Conservation (phyloP, 345 rosid genomes). For the Melaleuca quinquenervia region DNA sequence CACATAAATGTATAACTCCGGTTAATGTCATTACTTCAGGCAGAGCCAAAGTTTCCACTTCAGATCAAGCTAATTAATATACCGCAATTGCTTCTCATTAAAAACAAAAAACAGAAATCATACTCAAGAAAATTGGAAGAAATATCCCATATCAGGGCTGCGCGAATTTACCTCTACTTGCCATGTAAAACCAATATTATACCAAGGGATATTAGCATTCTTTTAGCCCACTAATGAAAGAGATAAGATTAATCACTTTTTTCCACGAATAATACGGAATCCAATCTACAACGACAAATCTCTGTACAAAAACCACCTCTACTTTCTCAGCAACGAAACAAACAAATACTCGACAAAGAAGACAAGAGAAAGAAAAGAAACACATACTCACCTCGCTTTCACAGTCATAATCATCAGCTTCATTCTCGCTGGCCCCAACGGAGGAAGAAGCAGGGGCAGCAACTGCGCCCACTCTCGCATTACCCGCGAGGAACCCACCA, state of each 20-base stretch:
- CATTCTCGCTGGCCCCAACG: conserved; percentile 28
- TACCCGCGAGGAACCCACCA: not conserved
- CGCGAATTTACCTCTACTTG: not conserved
- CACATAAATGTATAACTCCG: not conserved
- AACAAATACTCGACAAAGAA: not conserved
- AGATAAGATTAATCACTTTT: not conserved
- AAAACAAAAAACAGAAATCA: not conserved
- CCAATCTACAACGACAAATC: not conserved
- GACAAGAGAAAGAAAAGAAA: not conserved
- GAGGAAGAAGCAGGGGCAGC: conserved; percentile 13
- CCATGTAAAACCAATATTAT: not conserved
- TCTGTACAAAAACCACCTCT: not conserved
- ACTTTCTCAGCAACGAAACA: not conserved
- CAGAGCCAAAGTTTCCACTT: not conserved
- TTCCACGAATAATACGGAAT: not conserved
- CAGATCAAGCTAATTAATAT: not conserved
- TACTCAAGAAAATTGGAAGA: not conserved
- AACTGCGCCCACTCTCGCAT: not conserved
- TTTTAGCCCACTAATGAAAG: not conserved
- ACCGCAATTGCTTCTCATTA: not conserved
- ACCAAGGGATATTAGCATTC: not conserved
- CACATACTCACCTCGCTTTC: conserved; percentile 59
- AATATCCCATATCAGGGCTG: not conserved
- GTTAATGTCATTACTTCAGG: not conserved
- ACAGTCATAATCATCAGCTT: conserved; percentile 57